Percentiles rank a stretch among this genome's conserved stretches.
phyloP scores from a whole-genome alignment of 1,139 yeast species.

The Taphrina populina region DNA sequence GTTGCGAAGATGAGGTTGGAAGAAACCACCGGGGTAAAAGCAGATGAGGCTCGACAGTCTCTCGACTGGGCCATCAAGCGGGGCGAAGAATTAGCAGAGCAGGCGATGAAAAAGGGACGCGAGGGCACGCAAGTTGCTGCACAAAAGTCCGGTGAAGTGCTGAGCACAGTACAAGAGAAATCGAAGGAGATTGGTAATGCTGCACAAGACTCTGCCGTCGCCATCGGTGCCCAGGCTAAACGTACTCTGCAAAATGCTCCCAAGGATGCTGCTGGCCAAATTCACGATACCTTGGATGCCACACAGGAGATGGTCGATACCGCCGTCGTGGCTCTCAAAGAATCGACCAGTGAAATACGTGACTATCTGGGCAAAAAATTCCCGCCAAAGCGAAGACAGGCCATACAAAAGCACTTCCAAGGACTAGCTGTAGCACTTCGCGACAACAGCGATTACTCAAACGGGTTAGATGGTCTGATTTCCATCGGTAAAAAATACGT shows the following conservation, averaged over 20 bases:
- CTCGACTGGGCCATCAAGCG: constrained; percentile 22
- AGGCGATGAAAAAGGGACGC: constrained; percentile 13
- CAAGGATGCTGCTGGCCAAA: constrained; percentile 26
- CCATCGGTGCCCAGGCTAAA: constrained; percentile 27
- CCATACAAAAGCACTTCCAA: constrained; percentile 22
- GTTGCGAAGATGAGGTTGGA: constrained; percentile 10
- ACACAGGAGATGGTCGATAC: constrained; percentile 19
- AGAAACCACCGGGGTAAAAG: constrained; percentile 24
- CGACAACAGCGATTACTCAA: constrained; percentile 30
- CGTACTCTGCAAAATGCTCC: constrained; percentile 30
- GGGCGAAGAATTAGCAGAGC: constrained; percentile 24
- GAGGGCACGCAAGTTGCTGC: constrained; percentile 8
- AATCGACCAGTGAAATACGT: constrained; percentile 27
- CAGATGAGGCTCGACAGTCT: constrained; percentile 17
- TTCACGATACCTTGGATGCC: constrained; percentile 31
- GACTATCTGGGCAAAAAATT: constrained; percentile 21
- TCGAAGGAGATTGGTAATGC: constrained; percentile 10
- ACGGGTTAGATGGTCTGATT: constrained; percentile 30
- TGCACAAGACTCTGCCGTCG: constrained; percentile 18
- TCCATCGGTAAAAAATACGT: constrained; percentile 27
- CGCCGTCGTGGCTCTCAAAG: constrained; percentile 24
- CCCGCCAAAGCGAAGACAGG: constrained; percentile 24
- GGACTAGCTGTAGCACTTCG: constrained; percentile 28
- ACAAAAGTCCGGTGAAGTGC: constrained; percentile 15
- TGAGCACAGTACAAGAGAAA: constrained; percentile 13